Percentiles rank a stretch among this genome's conserved stretches.
These are phyloP conservation scores for Chalaropsis ovoidea DNA, from an alignment of 2,329 filamentous ascomycete genomes.

Conservation along the genomic window DNA sequence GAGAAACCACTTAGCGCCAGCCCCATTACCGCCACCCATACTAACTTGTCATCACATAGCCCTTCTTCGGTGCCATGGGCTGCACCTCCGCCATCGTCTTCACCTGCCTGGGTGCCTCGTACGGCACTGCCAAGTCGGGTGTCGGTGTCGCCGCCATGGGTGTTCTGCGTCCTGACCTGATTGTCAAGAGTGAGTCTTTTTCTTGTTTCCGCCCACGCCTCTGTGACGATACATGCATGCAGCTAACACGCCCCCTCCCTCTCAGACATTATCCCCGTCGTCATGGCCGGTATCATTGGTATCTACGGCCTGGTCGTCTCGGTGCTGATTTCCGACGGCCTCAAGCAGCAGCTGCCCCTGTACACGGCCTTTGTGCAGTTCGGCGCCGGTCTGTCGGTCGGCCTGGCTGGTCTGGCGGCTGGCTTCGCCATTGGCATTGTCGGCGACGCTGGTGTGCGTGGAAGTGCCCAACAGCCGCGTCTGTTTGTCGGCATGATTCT, in stretches of 20 bases:
- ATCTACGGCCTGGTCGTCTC: conserved; percentile 91
- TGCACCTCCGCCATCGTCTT: conserved; percentile 96
- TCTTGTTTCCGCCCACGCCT: conserved; percentile 32
- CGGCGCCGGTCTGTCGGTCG: conserved; percentile 71
- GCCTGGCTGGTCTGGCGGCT: conserved; percentile 71
- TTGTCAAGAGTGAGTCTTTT: conserved; percentile 77
- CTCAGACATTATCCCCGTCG: conserved; percentile 94
- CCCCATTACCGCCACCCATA: conserved; percentile 28
- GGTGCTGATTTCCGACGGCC: conserved; percentile 71
- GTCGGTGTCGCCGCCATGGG: conserved; percentile 98
- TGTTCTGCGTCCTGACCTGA: conserved; percentile 93
- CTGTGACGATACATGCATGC: not conserved
- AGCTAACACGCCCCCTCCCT: conserved; percentile 4
- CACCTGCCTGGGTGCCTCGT: conserved; percentile 92
- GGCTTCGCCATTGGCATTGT: conserved; percentile 83
- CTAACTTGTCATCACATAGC: conserved; percentile 35
- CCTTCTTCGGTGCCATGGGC: conserved; percentile 96
- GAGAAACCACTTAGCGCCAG: not conserved
- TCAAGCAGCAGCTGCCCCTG: conserved; percentile 61
- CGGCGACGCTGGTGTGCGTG: conserved; percentile 78
- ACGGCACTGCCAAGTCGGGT: conserved; percentile 98
- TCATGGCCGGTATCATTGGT: conserved; percentile 99
- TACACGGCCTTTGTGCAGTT: conserved; percentile 81
- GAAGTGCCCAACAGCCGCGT: conserved; percentile 72
- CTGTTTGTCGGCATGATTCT: conserved; percentile 97